These are phyloP conservation scores for Tuber melanosporum DNA, from an alignment of 495 filamentous ascomycete genomes.

Conservation along the genomic window DNA sequence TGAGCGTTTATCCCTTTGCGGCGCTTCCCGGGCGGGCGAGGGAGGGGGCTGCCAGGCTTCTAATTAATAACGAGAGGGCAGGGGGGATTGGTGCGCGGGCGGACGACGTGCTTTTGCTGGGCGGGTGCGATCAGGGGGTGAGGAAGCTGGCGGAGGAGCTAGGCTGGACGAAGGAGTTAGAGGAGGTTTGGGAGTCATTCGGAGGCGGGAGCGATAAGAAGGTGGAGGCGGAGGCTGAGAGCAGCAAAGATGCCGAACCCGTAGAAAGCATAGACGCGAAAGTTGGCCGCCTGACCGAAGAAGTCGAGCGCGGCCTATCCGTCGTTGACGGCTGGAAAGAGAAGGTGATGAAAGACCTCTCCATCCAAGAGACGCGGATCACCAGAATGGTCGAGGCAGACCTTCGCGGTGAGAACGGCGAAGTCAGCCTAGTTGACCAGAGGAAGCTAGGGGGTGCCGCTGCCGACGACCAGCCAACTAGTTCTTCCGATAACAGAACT, in stretches of 20 bases:
- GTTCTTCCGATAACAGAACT: neutral
- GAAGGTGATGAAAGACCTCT: neutral
- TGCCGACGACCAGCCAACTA: neutral
- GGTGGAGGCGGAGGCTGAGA: neutral
- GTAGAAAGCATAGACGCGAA: constrained; percentile 34
- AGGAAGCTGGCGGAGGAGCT: constrained; percentile 70
- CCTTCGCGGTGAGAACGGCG: neutral
- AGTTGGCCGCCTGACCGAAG: constrained; percentile 39
- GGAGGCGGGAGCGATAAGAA: constrained; percentile 9
- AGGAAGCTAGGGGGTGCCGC: neutral
- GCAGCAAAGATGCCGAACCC: constrained; percentile 11
- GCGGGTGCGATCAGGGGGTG: constrained; percentile 78
- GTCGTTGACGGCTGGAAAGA: constrained; percentile 2
- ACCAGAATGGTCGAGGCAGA: neutral
- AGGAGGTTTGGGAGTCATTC: constrained; percentile 53
- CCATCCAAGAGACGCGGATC: neutral
- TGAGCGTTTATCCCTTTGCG: constrained; percentile 86
- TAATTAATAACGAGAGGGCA: constrained; percentile 84
- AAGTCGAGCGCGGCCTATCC: constrained; percentile 27
- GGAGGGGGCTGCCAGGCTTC: constrained; percentile 61
- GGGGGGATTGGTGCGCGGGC: constrained; percentile 67
- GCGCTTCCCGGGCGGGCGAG: constrained; percentile 60
- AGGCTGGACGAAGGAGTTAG: constrained; percentile 82
- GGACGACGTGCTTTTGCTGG: constrained; percentile 70
- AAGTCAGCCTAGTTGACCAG: neutral